These are phyloP conservation scores for Aspergillus vadensis DNA, from an alignment of 2,329 filamentous ascomycete genomes.

Conservation along the genomic window DNA sequence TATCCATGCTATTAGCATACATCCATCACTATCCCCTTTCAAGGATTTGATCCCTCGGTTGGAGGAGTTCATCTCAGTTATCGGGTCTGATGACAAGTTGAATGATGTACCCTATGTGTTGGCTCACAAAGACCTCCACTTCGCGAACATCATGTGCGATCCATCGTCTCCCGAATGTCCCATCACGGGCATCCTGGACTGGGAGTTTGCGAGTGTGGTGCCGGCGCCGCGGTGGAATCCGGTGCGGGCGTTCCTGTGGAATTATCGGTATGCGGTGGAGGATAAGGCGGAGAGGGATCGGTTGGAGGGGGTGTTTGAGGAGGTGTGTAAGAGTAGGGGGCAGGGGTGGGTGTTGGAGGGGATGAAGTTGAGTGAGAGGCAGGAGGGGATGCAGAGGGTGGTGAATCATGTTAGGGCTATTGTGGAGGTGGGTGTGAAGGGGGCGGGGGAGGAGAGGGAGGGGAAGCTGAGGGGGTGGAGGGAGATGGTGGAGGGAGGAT, in stretches of 20 bases:
- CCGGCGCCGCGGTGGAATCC: slow-evolving; percentile 42
- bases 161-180: slow-evolving; percentile 12
- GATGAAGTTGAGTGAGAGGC: slow-evolving; percentile 17
- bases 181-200: slow-evolving; percentile 41
- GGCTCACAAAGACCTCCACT: slow-evolving; percentile 39
- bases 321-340: slow-evolving; percentile 22
- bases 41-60: not conserved
- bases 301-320: slow-evolving; percentile 29
- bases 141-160: slow-evolving; percentile 39
- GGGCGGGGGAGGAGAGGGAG: slow-evolving; percentile 23
- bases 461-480: slow-evolving; percentile 25
- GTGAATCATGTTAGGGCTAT: slow-evolving; percentile 33
- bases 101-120: slow-evolving; percentile 29
- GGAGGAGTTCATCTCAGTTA: not conserved
- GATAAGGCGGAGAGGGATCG: slow-evolving; percentile 26
- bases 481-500: slow-evolving; percentile 12
- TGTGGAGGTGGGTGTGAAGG: slow-evolving; percentile 28
- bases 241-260: slow-evolving; percentile 40
- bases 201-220: slow-evolving; percentile 44
- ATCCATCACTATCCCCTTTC: not conserved
- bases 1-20: not conserved
- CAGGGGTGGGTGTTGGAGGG: slow-evolving; percentile 17
- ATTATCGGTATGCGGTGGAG: slow-evolving; percentile 23
- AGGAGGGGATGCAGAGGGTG: slow-evolving; percentile 32
- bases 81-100: slow-evolving; percentile 12